Evolutionary conservation across 164 flowering plant species (phyloP), one percentile per base, ranked within the genome.

Genomic region (Nelumbo lutea): DNA sequence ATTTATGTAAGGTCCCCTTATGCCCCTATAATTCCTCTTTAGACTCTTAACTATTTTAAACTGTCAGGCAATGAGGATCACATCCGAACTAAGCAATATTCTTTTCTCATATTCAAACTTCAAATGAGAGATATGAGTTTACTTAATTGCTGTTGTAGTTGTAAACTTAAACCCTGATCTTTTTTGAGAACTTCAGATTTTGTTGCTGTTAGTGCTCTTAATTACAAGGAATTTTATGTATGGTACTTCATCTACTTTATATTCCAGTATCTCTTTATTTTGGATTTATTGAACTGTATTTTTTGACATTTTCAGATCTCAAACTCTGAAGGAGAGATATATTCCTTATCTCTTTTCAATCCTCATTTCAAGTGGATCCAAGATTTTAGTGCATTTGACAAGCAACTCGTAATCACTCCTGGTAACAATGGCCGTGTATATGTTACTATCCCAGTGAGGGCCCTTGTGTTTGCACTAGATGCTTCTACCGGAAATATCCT

Each of bases 351-450:
- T 10, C 45, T 79, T 66, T 85, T 79, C 15, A 83, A 72, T 69
- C 91, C 90, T 77, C 78, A 84, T 41, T 89, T 83, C 70, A 89
- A 80, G 47, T 95, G 98, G 98, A 81, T 95, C 62, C 87, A 75
- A 76, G 97, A 92, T 80, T 73, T 95, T 2, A 88, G 96, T 74
- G 82, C 82, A 59, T 78, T 79, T 7, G 96, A 82, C 70, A 85
- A 75, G 48, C 40, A 14, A n/a, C 81, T 79, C 68, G 82, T 79
- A 1, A 59, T 86, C 4, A 86, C 88, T 3, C 73, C 96, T 2
- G 98, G 97, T 79, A 90, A 92, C 74, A 90, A 90, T 71, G 97
- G 97, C 42, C 80, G 64, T 41, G 27, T 95, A 27, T 92, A 88
- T 75, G 86, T 89, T 44, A 82, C 84, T 2, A 67, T 92, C 48